Evolutionary conservation across 208 protist genomes (phyloP), one percentile per base, ranked within the genome.

Genomic region (Naegleria fowleri): DNA sequence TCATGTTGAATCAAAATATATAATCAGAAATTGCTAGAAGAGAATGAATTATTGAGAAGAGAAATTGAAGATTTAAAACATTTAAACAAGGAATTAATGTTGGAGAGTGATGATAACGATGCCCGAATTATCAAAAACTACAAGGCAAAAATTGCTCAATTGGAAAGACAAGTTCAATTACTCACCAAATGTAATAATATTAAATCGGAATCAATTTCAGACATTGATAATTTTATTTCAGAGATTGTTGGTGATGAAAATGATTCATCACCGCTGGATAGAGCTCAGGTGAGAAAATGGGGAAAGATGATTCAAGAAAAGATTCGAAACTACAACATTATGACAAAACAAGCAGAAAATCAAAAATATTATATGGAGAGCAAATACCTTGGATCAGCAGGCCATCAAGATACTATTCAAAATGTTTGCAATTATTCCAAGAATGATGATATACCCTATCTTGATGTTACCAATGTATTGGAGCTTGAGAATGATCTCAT

Each of bases 91-190:
- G 67, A 79, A 29, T 36, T 79, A 33, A 67, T 67, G 55, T 9
- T 79, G 7, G 29, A 29, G 1, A 36, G 6, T 29, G 67, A 79
- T 15, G 67, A 79, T 36, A 36, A 79, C 9, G 67, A 79, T 36
- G 16, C 67, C 67, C 19, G 67, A 79, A 79, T 79, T 7, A 36
- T 79, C 9, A 79, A 79, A 79, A 36, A 19, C 67, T 79, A 79
- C 25, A 55, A 58, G 1, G 85, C 85, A 25, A 88, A 58, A 58
- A 88, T 43, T 58, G 33, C 38, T 58, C 85, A 88, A 36, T 88
- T 88, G n/a, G 85, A 88, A 58, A 88, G 85, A 88, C 85, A 88
- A 36, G 43, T 88, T 29, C 85, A 88, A 58, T 0, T 48, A 6
- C 36, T 88, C 5, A 88, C 43, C 0, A 39, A 33, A 33, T 29